Evolutionary conservation across 805 yeast species (phyloP).

Genomic region (Candida jianshihensis): DNA sequence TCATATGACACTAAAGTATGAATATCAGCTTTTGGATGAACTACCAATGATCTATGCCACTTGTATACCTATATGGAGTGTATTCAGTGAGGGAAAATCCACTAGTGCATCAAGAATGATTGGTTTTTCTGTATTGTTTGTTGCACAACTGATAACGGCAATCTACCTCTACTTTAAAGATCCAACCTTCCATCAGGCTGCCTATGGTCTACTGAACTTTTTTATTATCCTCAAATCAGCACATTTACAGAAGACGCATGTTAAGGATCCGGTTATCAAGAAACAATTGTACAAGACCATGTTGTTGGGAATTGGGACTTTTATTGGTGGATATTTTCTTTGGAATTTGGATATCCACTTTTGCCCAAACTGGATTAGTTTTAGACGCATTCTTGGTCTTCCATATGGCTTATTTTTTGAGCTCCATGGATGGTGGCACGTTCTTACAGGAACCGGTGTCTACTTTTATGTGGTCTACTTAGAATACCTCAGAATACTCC

Average conservation of each 20-base stretch:
- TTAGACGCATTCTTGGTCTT: slow-evolving; percentile 64
- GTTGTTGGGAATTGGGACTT: slow-evolving; percentile 51
- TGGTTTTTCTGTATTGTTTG: slow-evolving; percentile 40
- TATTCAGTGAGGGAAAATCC: slow-evolving; percentile 53
- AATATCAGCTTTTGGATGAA: slow-evolving; percentile 88
- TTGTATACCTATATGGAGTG: slow-evolving; percentile 87
- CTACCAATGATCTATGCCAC: slow-evolving; percentile 98
- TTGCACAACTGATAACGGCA: slow-evolving; percentile 58
- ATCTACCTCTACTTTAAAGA: slow-evolving; percentile 67
- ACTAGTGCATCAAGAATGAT: slow-evolving; percentile 26
- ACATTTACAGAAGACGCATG: slow-evolving; percentile 42
- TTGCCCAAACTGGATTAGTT: slow-evolving; percentile 50
- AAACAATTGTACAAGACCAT: slow-evolving; percentile 49
- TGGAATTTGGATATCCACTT: slow-evolving; percentile 89
- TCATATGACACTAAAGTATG: slow-evolving; percentile 91
- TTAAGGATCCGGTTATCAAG: slow-evolving; percentile 40
- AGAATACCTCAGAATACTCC: slow-evolving; percentile 65
- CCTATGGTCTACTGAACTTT: slow-evolving; percentile 75
- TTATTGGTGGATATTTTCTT: slow-evolving; percentile 66
- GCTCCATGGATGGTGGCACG: slow-evolving; percentile 98
- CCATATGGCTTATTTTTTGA: slow-evolving; percentile 85
- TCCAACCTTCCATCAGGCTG: slow-evolving; percentile 85
- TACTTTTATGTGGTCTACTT: slow-evolving; percentile 77
- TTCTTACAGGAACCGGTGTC: slow-evolving; percentile 79
- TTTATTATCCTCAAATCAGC: slow-evolving; percentile 59